Evolutionary conservation across 805 yeast genomes (phyloP).

Genomic region (Teunomyces kruisii): DNA sequence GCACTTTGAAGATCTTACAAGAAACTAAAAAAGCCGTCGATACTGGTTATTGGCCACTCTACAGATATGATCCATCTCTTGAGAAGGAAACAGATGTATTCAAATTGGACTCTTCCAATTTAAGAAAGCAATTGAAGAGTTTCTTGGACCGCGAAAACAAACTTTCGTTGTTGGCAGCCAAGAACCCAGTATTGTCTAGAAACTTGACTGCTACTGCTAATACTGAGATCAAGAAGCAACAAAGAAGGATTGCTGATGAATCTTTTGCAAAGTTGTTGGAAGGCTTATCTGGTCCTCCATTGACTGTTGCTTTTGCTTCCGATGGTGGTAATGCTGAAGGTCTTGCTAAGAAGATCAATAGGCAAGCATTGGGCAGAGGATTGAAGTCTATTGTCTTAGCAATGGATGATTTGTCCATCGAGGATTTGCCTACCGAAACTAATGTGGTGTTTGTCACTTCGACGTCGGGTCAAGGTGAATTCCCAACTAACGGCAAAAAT

Average conservation of each 20-base stretch:
- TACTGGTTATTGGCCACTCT: slow-evolving; percentile 95
- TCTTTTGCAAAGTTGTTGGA: slow-evolving; percentile 78
- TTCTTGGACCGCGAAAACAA: slow-evolving; percentile 90
- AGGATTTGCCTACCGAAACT: slow-evolving; percentile 69
- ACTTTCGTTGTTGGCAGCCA: slow-evolving; percentile 69
- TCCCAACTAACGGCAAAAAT: slow-evolving; percentile 77
- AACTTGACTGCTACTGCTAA: slow-evolving; percentile 65
- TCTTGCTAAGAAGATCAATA: slow-evolving; percentile 73
- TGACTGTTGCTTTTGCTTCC: slow-evolving; percentile 82
- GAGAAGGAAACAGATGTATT: slow-evolving; percentile 57
- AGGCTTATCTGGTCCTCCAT: slow-evolving; percentile 89
- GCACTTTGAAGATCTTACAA: slow-evolving; percentile 72
- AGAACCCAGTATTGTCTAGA: slow-evolving; percentile 74
- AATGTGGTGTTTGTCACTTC: slow-evolving; percentile 69
- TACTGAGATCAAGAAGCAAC: slow-evolving; percentile 55
- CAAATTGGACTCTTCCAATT: slow-evolving; percentile 79
- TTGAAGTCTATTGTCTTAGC: slow-evolving; percentile 63
- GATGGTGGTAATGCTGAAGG: slow-evolving; percentile 89
- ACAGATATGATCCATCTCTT: slow-evolving; percentile 72
- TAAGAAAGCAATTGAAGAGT: slow-evolving; percentile 70
- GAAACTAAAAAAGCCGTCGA: slow-evolving; percentile 90
- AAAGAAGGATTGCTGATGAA: slow-evolving; percentile 66
- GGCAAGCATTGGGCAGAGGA: slow-evolving; percentile 80
- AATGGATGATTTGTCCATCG: slow-evolving; percentile 71
- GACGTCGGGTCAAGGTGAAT: slow-evolving; percentile 86